A percentile compares a stretch with the other conserved stretches of the same genome.
phyloP scores from a whole-genome alignment of 2,329 filamentous ascomycete genomes.

The Talaromyces sp. region DNA sequence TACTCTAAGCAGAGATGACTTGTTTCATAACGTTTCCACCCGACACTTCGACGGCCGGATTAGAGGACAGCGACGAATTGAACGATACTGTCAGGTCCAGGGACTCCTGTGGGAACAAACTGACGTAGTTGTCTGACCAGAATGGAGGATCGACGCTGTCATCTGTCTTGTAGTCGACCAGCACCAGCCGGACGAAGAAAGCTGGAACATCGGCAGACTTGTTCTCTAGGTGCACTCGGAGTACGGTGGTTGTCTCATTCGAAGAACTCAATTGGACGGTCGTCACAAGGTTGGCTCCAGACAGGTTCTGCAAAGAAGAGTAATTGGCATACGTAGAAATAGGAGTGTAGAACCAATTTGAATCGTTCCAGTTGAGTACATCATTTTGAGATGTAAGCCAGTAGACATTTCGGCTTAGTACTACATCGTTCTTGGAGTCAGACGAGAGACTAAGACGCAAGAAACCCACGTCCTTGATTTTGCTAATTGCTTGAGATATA shows the following conservation, averaged over 20 bases:
- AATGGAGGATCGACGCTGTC: slow-evolving; percentile 50
- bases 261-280: slow-evolving; percentile 19
- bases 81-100: slow-evolving; percentile 39
- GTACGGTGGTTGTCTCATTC: slow-evolving; percentile 16
- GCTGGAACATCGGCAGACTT: slow-evolving; percentile 50
- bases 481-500: slow-evolving; percentile 29
- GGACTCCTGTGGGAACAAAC: slow-evolving; percentile 56
- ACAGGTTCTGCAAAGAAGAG: slow-evolving; percentile 43
- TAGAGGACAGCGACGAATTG: slow-evolving; percentile 14
- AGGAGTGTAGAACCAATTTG: slow-evolving; percentile 59
- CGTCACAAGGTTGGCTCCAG: slow-evolving; percentile 37
- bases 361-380: slow-evolving; percentile 53
- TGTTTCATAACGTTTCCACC: slow-evolving; percentile 24
- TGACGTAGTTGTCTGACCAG: slow-evolving; percentile 63
- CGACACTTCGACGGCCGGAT: slow-evolving; percentile 22
- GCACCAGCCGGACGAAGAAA: slow-evolving; percentile 54
- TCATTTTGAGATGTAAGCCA: slow-evolving; percentile 53
- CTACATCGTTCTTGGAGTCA: slow-evolving; percentile 25
- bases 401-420: slow-evolving; percentile 58
- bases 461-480: slow-evolving; percentile 46
- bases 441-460: slow-evolving; percentile 48
- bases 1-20: neutral
- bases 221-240: slow-evolving; percentile 51
- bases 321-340: slow-evolving; percentile 51
- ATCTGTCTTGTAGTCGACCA: slow-evolving; percentile 43